These are phyloP conservation scores for Nakazawaea peltata DNA, from an alignment of 805 yeast genomes.

Conservation along the genomic window DNA sequence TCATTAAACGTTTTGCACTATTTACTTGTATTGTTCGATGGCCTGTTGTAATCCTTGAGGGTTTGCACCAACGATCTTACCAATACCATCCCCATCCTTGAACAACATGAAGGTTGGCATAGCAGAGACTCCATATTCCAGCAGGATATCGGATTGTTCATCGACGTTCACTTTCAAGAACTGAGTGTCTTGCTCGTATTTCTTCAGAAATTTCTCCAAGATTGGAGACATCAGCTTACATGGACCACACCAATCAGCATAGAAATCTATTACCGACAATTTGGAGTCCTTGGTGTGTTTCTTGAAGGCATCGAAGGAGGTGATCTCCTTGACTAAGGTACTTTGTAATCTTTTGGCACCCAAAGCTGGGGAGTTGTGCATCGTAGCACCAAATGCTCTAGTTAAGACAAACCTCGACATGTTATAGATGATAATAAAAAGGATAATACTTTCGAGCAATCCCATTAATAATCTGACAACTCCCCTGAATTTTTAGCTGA, in stretches of 20 bases:
- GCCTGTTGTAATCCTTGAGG: conserved; percentile 26
- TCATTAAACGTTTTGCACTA: not conserved
- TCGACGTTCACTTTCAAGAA: conserved; percentile 73
- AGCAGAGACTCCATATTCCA: conserved; percentile 53
- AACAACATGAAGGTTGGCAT: conserved; percentile 70
- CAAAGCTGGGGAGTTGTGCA: no score
- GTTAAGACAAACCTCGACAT: no score
- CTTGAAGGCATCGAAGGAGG: conserved; percentile 26
- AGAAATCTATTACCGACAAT: conserved; percentile 53
- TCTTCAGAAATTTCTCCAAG: conserved; percentile 33
- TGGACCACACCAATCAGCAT: conserved; percentile 77
- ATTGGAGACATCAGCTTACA: conserved; percentile 65
- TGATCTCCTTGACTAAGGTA: conserved; percentile 24
- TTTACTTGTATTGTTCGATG: conserved; percentile 15
- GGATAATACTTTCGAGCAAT: not conserved
- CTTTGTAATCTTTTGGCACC: not conserved
- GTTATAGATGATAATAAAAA: no score
- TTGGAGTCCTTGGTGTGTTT: conserved; percentile 25
- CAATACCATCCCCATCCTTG: conserved; percentile 50
- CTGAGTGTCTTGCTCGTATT: conserved; percentile 36
- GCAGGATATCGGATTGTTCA: conserved; percentile 48
- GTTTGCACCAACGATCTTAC: conserved; percentile 61
- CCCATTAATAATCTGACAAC: no score
- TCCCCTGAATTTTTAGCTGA: no score
- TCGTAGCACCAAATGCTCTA: no score